Evolutionary conservation across 768 basidiomycete genomes (phyloP), one percentile per base, ranked within the genome.

Genomic region (Rhizopogon salebrosus): DNA sequence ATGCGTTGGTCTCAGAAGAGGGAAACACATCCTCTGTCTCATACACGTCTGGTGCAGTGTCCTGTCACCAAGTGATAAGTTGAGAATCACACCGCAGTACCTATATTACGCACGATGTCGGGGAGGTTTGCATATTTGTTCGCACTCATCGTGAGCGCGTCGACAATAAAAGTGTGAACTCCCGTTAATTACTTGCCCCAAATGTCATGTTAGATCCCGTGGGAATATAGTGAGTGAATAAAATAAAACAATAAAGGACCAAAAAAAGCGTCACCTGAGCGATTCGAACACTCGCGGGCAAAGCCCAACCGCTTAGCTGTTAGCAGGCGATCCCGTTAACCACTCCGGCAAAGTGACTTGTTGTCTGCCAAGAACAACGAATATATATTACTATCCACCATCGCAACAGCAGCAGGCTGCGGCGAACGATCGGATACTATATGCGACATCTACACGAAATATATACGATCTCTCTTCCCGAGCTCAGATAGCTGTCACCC

Each of bases 301-400:
- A 76, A 78, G 78, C 75, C 71, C 77, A 79, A 78, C 76, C 77
- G 77, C 77, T 80, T 31, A 45, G 58, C 67, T 65, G 48, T 13
- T 85, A 84, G 82, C 83, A 84, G 84, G 83, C 81, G 79, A 83
- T 82, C 81, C 82, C 82, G 83, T 88, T 89, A 89, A 90, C 87
- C 87, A 89, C 88, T 90, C 87, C 87, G 87, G 87, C 87, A 90
- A 89, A 88, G 87, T 87, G 85, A 87, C 85, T 54, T 62, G 14
- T 46, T 6, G 27, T 9, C 27, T 29, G 8, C 27, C 9, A 9
- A 29, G 9, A 9, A 1, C 8, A 29, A 29, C 9, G 8, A 29
- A 9, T 9, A 29, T 9, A 29, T 29, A 29, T 29, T 29, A 1
- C 8, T 9, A 9, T 9, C 7, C 7, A 29, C 7, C n/a, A n/a